Base-by-base conservation (phyloP, 371 early-diverging fungal species). In the Syncephalastrum monosporum region DNA sequence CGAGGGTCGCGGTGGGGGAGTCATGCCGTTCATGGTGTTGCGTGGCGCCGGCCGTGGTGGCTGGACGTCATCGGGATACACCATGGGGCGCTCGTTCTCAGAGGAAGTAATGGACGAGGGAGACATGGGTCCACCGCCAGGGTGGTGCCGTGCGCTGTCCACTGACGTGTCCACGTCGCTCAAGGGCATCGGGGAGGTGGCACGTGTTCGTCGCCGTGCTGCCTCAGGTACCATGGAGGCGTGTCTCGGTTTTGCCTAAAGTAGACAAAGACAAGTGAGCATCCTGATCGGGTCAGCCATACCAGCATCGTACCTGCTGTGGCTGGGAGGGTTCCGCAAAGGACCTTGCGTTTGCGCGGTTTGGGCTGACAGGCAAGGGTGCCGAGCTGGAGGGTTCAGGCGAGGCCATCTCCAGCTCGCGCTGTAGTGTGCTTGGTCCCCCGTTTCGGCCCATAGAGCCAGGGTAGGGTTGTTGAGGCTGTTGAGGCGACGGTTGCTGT, bases 171-270 rank as follows among this genome's bases (percentile, higher is more conserved):
- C 72, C 41, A 64, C 43, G 57, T 74, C 70, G 19, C 60, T 29
- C 47, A 67, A 56, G 17, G 72, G 65, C 53, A 71, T 60, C 15
- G 75, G 79, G 1, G 79, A 69, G 0, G 65, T 71, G 17, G 73
- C 70, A 2, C 79, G 60, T 42, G 75, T 73, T 15, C 79, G 75
- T 41, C 79, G 64, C 49, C 73, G 67, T 7, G 69, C 79, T 16
- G 79, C 79, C 50, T 78, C 79, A 17, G 79, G 79, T 1, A 77
- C 71, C 27, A 72, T 62, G 8, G 76, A 75, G 15, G 68, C 71
- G 50, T 76, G 77, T 16, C 80, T 60, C 14, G 72, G 74, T 42
- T 74, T 76, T 60, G 71, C 59, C 4, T 38, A n/a, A 23, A 19
- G 7, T 12, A 15, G 5, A 23, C 15, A 15, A 29, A 33, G 0